A percentile compares a stretch with the other conserved stretches of the same genome.
These are phyloP conservation scores for Edhazardia aedis DNA, from an alignment of 371 early-diverging fungal genomes.

Conservation along the genomic window DNA sequence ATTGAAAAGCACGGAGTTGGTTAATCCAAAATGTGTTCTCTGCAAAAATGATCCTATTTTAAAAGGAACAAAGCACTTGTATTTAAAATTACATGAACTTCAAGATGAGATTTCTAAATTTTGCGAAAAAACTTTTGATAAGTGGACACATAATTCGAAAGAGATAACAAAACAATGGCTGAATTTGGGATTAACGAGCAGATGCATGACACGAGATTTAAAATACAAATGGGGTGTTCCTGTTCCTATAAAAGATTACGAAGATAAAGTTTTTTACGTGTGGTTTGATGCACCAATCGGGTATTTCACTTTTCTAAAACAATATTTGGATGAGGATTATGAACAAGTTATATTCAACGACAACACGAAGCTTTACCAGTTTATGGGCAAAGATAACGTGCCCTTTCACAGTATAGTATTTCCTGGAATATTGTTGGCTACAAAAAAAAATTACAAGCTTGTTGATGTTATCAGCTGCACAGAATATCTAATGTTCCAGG, in stretches of 20 bases:
- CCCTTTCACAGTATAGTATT: conserved; percentile 97
- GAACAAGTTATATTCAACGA: conserved; percentile 48
- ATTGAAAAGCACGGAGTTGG: conserved; percentile 69
- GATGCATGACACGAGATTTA: conserved; percentile 94
- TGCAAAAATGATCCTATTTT: conserved; percentile 52
- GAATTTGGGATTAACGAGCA: conserved; percentile 69
- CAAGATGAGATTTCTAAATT: conserved; percentile 56
- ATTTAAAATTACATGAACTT: conserved; percentile 61
- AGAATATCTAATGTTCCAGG: conserved; percentile 91
- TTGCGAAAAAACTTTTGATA: conserved; percentile 49
- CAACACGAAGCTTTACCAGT: conserved; percentile 76
- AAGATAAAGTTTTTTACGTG: conserved; percentile 92
- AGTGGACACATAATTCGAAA: conserved; percentile 56
- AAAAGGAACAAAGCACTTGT: conserved; percentile 68
- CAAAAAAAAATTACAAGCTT: conserved; percentile 64
- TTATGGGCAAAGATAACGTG: conserved; percentile 99
- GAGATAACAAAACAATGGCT: conserved; percentile 80
- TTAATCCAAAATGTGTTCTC: conserved; percentile 76
- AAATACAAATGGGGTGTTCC: conserved; percentile 82
- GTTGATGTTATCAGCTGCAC: conserved; percentile 75
- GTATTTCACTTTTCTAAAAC: conserved; percentile 43
- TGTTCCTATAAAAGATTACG: conserved; percentile 63
- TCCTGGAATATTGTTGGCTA: conserved; percentile 69
- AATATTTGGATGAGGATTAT: conserved; percentile 2
- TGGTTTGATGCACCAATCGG: conserved; percentile 99